phyloP scores from a whole-genome alignment of 2,329 filamentous ascomycete species.

The Penicillium sclerotigenum region DNA sequence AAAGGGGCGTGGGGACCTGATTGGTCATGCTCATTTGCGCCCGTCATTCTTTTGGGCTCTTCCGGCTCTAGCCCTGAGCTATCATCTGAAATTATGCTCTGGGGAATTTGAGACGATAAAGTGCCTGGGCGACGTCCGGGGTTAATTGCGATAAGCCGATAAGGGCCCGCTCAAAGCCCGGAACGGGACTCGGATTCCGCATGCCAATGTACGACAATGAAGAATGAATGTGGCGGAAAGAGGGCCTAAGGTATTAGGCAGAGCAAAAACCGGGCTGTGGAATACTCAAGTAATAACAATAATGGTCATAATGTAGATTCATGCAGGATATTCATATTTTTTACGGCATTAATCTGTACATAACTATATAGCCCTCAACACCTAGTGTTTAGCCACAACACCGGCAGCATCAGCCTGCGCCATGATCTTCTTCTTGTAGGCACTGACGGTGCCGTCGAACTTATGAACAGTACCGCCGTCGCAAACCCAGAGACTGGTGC shows the following conservation, averaged over 20 bases:
- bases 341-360: slow-evolving; percentile 3
- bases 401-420: slow-evolving; percentile 85
- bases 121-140: slow-evolving; percentile 7
- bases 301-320: neutral
- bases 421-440: slow-evolving; percentile 95
- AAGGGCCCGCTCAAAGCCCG: slow-evolving; percentile 14
- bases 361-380: neutral
- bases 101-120: neutral
- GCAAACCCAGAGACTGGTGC: slow-evolving; percentile 92
- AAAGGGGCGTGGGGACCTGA: slow-evolving; percentile 31
- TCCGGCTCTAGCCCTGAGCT: slow-evolving; percentile 4
- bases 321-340: slow-evolving; percentile 4
- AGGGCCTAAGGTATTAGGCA: neutral
- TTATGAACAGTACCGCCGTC: slow-evolving; percentile 92
- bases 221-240: neutral
- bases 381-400: slow-evolving; percentile 55
- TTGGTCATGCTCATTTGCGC: slow-evolving; percentile 22
- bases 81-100: slow-evolving; percentile 7
- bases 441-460: slow-evolving; percentile 90
- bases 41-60: slow-evolving; percentile 24
- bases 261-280: neutral
- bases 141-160: slow-evolving; percentile 15
- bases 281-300: neutral
- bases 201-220: neutral
- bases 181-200: slow-evolving; percentile 1